Evolutionary conservation across 768 basidiomycete species (phyloP).

Genomic region (Serpula lacrymans): DNA sequence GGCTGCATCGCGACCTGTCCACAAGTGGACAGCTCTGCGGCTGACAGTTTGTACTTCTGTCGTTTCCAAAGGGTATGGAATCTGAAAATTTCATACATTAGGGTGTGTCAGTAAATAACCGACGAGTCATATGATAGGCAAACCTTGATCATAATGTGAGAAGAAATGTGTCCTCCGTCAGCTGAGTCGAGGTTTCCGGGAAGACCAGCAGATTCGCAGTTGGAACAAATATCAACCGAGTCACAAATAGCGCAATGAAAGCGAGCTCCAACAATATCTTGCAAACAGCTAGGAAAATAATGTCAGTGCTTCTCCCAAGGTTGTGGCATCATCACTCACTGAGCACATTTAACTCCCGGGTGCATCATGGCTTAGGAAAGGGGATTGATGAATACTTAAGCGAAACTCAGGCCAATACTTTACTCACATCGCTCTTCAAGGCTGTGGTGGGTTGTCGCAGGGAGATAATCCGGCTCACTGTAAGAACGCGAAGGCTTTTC

Average conservation of each 20-base stretch:
- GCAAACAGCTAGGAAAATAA: constrained; percentile 62
- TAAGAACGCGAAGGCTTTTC: constrained; percentile 46
- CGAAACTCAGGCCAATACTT: too few species aligned
- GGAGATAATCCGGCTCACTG: constrained; percentile 38
- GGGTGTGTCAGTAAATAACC: neutral
- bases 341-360: constrained; percentile 79
- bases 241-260: constrained; percentile 93
- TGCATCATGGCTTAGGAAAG: constrained; percentile 61
- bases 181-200: constrained; percentile 78
- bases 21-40: constrained; percentile 67
- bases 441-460: constrained; percentile 32
- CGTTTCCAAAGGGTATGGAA: constrained; percentile 77
- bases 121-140: neutral
- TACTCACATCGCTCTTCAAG: constrained; percentile 61
- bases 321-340: constrained; percentile 48
- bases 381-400: neutral
- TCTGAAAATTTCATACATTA: constrained; percentile 41
- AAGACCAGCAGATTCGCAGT: constrained; percentile 83
- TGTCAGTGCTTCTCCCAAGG: neutral
- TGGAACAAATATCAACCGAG: constrained; percentile 79
- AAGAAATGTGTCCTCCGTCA: constrained; percentile 76
- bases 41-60: constrained; percentile 76
- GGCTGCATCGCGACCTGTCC: constrained; percentile 74
- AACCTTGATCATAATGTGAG: constrained; percentile 95
- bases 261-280: constrained; percentile 87